Base-by-base conservation (phyloP, 2,329 filamentous ascomycete species). In the Diaporthe longicolla region DNA sequence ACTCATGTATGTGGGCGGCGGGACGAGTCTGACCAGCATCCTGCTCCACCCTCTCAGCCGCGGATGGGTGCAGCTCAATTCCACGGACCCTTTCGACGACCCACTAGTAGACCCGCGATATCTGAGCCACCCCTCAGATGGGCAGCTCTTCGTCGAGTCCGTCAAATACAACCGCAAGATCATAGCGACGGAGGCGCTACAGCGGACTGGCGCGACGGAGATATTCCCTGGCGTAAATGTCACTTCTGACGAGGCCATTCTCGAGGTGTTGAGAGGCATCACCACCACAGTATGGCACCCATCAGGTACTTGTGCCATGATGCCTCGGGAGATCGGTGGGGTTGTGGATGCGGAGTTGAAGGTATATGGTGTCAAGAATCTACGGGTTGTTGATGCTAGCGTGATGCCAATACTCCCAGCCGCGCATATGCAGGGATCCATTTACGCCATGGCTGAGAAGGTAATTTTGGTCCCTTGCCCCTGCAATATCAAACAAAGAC, bases 31-130 rank as follows among this genome's bases (percentile, higher is more conserved):
- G n/a, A 26, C 13, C n/a, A 43, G 37, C 35, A 43, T 61, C 35
- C 35, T 73, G 26, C 40, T 73, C 17, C 71, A 73, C 11, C 71
- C 71, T 19, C 61, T 59, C 37, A 73, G 71, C 59, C 65, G 59
- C 32, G 71, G 71, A 32, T 50, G 52, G 6, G 61, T 73, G 2
- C 52, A 69, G 37, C 88, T 91, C 71, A 80, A 79, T 6, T 84
- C 83, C 3, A 69, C 82, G 0, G 82, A 85, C 54, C 80, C 84
- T 4, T 79, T 80, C 26, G 84, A 85, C 21, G 81, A 83, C 48
- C 84, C 86, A 0, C 84, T 87, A 24, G 88, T 90, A 74, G 86
- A 90, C 74, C 87, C 88, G 32, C 85, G 86, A 45, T 90, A 86
- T 81, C 86, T 90, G 76, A 85, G 84, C 13, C 80, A 88, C 70